Evolutionary conservation across 805 yeast species (phyloP).

Genomic region (Candida fluviatilis): DNA sequence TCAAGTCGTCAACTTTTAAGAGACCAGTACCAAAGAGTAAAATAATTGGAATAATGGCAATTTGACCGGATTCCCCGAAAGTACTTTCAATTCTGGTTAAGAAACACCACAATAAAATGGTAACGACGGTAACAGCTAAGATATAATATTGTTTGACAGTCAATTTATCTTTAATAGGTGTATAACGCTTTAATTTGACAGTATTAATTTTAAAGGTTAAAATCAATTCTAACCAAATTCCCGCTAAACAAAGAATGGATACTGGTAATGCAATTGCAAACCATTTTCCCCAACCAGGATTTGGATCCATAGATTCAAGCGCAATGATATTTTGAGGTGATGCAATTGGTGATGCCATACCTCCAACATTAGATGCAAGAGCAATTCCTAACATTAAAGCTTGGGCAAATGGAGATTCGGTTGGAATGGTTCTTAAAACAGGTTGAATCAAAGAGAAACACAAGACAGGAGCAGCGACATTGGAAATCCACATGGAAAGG

Average conservation of each 20-base stretch:
- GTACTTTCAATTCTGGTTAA: conserved; percentile 36
- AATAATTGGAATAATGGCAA: conserved; percentile 45
- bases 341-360: conserved; percentile 96
- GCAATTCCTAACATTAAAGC: conserved; percentile 90
- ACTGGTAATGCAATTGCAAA: conserved; percentile 85
- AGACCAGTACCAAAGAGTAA: conserved; percentile 49
- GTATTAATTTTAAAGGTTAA: conserved; percentile 54
- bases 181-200: conserved; percentile 44
- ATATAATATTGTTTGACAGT: conserved; percentile 43
- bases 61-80: conserved; percentile 48
- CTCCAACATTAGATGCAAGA: conserved; percentile 87
- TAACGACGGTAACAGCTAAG: conserved; percentile 35
- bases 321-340: conserved; percentile 96
- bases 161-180: conserved; percentile 44
- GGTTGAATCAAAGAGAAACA: conserved; percentile 92
- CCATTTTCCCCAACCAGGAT: conserved; percentile 91
- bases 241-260: conserved; percentile 53
- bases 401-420: conserved; percentile 71
- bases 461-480: conserved; percentile 95
- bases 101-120: conserved; percentile 49
- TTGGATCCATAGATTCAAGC: conserved; percentile 79
- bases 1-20: conserved; percentile 44
- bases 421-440: conserved; percentile 75
- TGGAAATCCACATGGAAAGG: conserved; percentile 92
- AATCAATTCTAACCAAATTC: conserved; percentile 71